Conservation (phyloP, 345 rosid genomes). For the Passiflora organensis region DNA sequence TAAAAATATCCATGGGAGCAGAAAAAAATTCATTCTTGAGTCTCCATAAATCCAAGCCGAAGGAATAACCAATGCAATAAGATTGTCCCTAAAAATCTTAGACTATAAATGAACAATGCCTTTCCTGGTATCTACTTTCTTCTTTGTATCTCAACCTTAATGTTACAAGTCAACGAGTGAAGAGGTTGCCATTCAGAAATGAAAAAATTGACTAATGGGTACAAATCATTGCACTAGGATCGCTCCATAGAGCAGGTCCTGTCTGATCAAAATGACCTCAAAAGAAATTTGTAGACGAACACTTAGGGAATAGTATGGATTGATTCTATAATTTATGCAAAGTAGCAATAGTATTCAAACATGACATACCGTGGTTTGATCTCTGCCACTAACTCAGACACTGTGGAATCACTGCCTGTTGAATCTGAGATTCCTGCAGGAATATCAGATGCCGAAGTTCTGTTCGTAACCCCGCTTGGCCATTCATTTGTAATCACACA, state of each 20-base stretch:
- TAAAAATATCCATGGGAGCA: background rate
- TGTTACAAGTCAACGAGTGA: too few species aligned
- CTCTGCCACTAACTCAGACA: slow-evolving; percentile 74
- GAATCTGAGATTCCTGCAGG: slow-evolving; percentile 54
- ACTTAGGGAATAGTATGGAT: too few species aligned
- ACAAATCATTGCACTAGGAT: too few species aligned
- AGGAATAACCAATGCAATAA: background rate
- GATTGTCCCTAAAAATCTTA: background rate
- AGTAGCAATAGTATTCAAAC: slow-evolving; percentile 6
- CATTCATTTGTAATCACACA: slow-evolving; percentile 68
- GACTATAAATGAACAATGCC: too few species aligned
- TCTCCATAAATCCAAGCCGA: background rate
- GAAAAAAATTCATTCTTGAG: background rate
- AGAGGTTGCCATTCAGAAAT: too few species aligned
- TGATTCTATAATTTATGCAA: background rate
- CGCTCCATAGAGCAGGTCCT: too few species aligned
- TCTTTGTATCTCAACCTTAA: too few species aligned
- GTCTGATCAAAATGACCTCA: too few species aligned
- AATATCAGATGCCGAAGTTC: slow-evolving; percentile 49
- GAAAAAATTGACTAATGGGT: too few species aligned
- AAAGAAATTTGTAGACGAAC: too few species aligned
- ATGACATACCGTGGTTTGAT: slow-evolving; percentile 77
- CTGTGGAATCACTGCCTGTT: slow-evolving; percentile 42
- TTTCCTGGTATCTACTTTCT: too few species aligned
- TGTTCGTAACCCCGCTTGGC: slow-evolving; percentile 70